phyloP scores from a whole-genome alignment of 1,139 yeast species.

The Lodderomyces theae region DNA sequence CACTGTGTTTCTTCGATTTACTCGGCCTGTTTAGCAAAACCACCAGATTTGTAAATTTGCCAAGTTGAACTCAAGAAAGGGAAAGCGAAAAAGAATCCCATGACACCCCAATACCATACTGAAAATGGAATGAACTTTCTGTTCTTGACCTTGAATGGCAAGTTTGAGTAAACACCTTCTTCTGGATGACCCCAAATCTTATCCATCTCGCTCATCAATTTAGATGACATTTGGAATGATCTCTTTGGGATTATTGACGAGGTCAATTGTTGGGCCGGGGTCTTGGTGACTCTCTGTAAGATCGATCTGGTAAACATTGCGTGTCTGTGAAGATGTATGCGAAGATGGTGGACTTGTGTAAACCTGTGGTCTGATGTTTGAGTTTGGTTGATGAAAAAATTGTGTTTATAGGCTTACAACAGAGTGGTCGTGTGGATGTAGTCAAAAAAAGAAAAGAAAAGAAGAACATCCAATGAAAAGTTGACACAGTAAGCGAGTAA shows the following conservation, averaged over 20 bases:
- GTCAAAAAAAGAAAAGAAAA: neutral
- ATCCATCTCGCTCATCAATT: conserved; percentile 19
- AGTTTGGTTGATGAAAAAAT: neutral
- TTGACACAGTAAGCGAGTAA: too few relatives aligned
- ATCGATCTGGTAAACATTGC: conserved; percentile 22
- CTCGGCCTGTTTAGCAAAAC: conserved; percentile 26
- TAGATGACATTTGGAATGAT: conserved; percentile 39
- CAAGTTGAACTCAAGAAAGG: conserved; percentile 69
- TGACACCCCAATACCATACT: conserved; percentile 75
- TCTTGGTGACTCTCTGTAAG: conserved; percentile 20
- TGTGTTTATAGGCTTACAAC: neutral
- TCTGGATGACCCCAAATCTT: conserved; percentile 47
- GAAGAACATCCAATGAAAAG: too few relatives aligned
- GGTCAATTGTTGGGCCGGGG: conserved; percentile 12
- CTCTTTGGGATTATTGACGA: conserved; percentile 22
- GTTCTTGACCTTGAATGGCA: conserved; percentile 91
- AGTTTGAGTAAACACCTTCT: conserved; percentile 85
- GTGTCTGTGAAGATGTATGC: neutral
- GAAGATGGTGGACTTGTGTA: neutral
- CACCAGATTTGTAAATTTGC: conserved; percentile 77
- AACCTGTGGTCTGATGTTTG: neutral
- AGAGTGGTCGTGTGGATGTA: neutral
- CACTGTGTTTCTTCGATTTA: too few relatives aligned
- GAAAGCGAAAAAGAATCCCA: conserved; percentile 56
- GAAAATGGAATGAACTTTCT: conserved; percentile 81